phyloP scores from a whole-genome alignment of 2,329 filamentous ascomycete genomes.

The Catunica adiposa region DNA sequence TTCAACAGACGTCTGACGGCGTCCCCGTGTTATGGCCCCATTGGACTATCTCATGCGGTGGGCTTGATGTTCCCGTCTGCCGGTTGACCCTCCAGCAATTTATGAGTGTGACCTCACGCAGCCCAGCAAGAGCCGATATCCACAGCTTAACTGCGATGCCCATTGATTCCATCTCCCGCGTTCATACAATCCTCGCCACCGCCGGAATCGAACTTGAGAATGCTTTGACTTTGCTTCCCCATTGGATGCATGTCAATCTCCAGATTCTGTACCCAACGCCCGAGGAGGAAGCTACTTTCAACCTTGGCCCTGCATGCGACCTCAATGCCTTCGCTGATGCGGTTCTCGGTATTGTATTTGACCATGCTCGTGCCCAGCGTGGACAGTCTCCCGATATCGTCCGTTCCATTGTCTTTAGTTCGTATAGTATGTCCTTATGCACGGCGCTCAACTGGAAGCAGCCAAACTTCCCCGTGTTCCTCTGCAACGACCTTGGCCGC shows the following conservation, averaged over 20 bases:
- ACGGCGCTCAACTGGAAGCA: conserved; percentile 98
- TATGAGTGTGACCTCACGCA: conserved; percentile 31
- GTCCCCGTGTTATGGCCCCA: conserved; percentile 74
- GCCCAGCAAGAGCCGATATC: conserved; percentile 29
- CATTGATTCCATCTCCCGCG: conserved; percentile 39
- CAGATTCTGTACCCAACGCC: conserved; percentile 73
- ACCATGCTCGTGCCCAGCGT: conserved; percentile 59
- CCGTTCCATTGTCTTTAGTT: conserved; percentile 83
- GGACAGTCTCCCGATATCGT: conserved; percentile 54
- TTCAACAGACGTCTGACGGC: conserved; percentile 79
- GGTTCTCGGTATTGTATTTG: conserved; percentile 72
- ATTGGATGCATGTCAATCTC: conserved; percentile 75
- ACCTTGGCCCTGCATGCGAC: conserved; percentile 59
- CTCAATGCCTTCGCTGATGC: conserved; percentile 77
- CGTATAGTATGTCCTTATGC: conserved; percentile 78
- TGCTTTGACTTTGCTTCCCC: conserved; percentile 57
- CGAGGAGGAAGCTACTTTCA: conserved; percentile 52
- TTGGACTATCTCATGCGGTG: conserved; percentile 63
- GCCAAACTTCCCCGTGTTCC: conserved; percentile 88
- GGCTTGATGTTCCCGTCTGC: conserved; percentile 66
- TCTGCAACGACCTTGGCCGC: conserved; percentile 79
- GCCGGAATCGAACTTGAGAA: conserved; percentile 69
- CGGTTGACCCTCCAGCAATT: conserved; percentile 64
- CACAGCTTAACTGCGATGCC: conserved; percentile 29
- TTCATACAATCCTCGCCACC: conserved; percentile 55